A percentile compares a stretch with the other conserved stretches of the same genome.
phyloP scores from a whole-genome alignment of 2,329 filamentous ascomycete genomes.

The Gaeumannomyces tritici region DNA sequence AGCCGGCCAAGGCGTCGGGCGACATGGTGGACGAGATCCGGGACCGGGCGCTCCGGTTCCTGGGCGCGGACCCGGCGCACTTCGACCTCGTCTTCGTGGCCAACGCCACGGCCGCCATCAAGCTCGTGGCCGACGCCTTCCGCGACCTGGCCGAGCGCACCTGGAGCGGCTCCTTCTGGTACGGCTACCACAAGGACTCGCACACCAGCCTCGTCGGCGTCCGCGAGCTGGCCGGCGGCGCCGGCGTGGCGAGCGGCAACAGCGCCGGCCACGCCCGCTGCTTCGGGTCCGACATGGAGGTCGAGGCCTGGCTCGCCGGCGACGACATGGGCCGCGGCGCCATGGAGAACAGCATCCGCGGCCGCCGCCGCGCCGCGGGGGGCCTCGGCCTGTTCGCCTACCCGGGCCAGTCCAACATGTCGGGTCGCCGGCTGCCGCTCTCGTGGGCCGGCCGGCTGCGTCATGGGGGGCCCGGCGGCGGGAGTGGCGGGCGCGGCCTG shows the following conservation, averaged over 20 bases:
- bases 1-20: slow-evolving; percentile 47
- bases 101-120: slow-evolving; percentile 54
- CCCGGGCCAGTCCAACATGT: slow-evolving; percentile 61
- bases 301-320: slow-evolving; percentile 31
- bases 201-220: slow-evolving; percentile 61
- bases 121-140: slow-evolving; percentile 49
- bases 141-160: slow-evolving; percentile 40
- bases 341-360: neutral
- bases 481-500: neutral
- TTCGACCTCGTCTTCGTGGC: slow-evolving; percentile 54
- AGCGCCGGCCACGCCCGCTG: slow-evolving; percentile 27
- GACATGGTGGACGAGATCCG: slow-evolving; percentile 47
- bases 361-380: slow-evolving; percentile 6
- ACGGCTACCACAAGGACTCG: slow-evolving; percentile 50
- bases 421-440: slow-evolving; percentile 50
- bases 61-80: slow-evolving; percentile 46
- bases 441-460: slow-evolving; percentile 38
- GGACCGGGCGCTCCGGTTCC: slow-evolving; percentile 42
- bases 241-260: slow-evolving; percentile 38
- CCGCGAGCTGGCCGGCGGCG: slow-evolving; percentile 45
- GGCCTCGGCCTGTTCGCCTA: slow-evolving; percentile 47
- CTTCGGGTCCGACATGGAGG: slow-evolving; percentile 47
- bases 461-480: slow-evolving; percentile 8
- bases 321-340: slow-evolving; percentile 3
- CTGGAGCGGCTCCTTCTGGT: slow-evolving; percentile 38